A percentile compares a stretch with the other conserved stretches of the same genome.
These are phyloP conservation scores for Cetradonia linearis DNA, from an alignment of 495 filamentous ascomycete species.

Conservation along the genomic window DNA sequence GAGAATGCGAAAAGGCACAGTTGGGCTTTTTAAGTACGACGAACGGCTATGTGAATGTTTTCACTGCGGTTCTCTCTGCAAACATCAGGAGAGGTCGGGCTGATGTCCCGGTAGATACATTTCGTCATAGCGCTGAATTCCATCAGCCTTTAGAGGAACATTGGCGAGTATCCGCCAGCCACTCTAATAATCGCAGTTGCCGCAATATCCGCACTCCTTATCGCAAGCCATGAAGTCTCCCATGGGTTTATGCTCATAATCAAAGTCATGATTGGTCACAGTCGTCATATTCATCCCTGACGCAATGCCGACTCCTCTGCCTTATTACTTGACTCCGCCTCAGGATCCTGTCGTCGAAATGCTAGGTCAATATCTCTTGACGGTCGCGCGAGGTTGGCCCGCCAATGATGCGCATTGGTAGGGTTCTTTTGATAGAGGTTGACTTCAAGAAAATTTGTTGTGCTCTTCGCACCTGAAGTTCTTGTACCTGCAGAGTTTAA, in stretches of 20 bases:
- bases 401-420: conserved; percentile 32
- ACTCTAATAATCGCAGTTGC: conserved; percentile 25
- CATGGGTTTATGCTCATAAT: conserved; percentile 23
- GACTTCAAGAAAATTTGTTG: conserved; percentile 23
- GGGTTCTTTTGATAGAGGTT: conserved; percentile 35
- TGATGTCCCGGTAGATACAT: too few relatives aligned
- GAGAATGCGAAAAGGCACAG: too few relatives aligned
- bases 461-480: conserved; percentile 19
- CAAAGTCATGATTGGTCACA: conserved; percentile 14
- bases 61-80: too few relatives aligned
- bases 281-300: conserved; percentile 13
- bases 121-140: not conserved
- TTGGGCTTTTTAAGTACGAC: too few relatives aligned
- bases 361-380: conserved; percentile 27
- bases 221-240: conserved; percentile 33
- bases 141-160: conserved; percentile 15
- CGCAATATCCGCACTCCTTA: conserved; percentile 34
- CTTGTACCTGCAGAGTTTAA: conserved; percentile 19
- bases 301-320: conserved; percentile 12
- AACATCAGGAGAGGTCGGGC: too few relatives aligned
- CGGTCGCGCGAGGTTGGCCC: conserved; percentile 28
- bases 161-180: conserved; percentile 6
- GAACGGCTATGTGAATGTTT: not conserved
- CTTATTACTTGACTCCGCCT: conserved; percentile 17
- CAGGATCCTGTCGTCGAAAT: conserved; percentile 10